Base-by-base conservation (phyloP, 768 basidiomycete genomes). In the Gyrodon lividus region DNA sequence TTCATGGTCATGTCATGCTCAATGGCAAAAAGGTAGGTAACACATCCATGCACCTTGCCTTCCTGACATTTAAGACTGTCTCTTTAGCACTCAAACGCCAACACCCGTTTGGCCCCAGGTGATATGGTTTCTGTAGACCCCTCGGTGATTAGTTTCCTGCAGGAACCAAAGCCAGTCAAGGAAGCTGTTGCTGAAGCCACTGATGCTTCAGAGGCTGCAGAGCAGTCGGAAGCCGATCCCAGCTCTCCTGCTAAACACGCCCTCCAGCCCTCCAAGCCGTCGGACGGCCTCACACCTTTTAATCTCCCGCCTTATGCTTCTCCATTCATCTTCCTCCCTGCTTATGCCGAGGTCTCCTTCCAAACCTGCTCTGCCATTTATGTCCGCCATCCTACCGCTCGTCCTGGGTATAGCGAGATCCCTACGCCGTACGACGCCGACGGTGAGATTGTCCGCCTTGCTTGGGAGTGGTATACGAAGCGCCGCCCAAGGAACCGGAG, bases 371-470 rank as follows among this genome's bases (percentile, higher is more conserved):
- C 94, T 2, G 87, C 86, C 13, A 76, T 98, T 46, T 98, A 96
- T 66, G 82, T 98, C 28, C 89, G 97, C 33, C 93, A 98, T 62
- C 97, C 97, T 7, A 97, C 95, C 0, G 97, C 96, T 0, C 83
- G 93, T n/a, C 92, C 94, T 0, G 90, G 90, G 6, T 94, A 96
- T 72, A 91, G 88, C 14, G 97, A 99, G 70, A 88, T 99, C 33
- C 92, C 96, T 6, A 91, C 90, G 4, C 97, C 97, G 2, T 98
- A 89, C 69, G 92, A 95, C 56, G 94, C 97, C 0, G 95, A 97
- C 62, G 97, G 97, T 16, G 90, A 95, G 57, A 77, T 97, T 12
- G 80, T 98, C 54, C 85, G 92, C 51, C 80, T 92, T 51, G 87
- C 92, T 3, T 99, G 97, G 97, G 96, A 96, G 71, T 98, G 92